Percentiles rank a stretch among this genome's conserved stretches.
Evolutionary conservation across 2,329 filamentous ascomycete genomes (phyloP).

Genomic region (Tolypocladium ovalisporum): DNA sequence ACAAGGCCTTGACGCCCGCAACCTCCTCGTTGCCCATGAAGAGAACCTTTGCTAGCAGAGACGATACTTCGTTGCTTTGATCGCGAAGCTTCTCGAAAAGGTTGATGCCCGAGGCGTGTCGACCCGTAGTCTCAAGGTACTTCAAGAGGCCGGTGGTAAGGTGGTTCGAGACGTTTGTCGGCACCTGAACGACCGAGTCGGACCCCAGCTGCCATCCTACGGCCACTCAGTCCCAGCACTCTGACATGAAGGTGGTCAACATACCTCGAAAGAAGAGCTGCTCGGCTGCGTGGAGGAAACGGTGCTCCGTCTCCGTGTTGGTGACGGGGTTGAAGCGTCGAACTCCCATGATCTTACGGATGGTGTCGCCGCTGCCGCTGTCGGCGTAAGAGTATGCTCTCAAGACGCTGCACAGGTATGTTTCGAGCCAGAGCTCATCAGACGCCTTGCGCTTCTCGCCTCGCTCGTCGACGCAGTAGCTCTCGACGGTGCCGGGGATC

Average conservation of each 20-base stretch:
- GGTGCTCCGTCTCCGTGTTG: constrained; percentile 95
- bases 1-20: constrained; percentile 78
- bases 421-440: constrained; percentile 93
- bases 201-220: constrained; percentile 89
- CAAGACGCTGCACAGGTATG: constrained; percentile 89
- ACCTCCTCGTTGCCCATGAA: constrained; percentile 96
- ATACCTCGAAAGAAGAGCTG: constrained; percentile 86
- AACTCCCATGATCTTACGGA: constrained; percentile 95
- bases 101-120: constrained; percentile 92
- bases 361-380: constrained; percentile 85
- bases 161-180: constrained; percentile 93
- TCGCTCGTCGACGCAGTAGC: constrained; percentile 93
- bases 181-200: constrained; percentile 93
- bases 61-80: constrained; percentile 88
- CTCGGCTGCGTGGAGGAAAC: constrained; percentile 89
- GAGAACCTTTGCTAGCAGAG: constrained; percentile 78
- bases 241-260: constrained; percentile 5
- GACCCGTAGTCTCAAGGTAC: constrained; percentile 91
- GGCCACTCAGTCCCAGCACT: constrained; percentile 8
- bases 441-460: constrained; percentile 90
- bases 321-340: constrained; percentile 95
- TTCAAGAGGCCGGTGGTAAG: constrained; percentile 85
- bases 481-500: constrained; percentile 92
- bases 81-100: constrained; percentile 91
- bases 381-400: constrained; percentile 95